Base-by-base conservation (phyloP, 805 yeast genomes). In the fission yeast (Schizosaccharomyces pombe) region DNA sequence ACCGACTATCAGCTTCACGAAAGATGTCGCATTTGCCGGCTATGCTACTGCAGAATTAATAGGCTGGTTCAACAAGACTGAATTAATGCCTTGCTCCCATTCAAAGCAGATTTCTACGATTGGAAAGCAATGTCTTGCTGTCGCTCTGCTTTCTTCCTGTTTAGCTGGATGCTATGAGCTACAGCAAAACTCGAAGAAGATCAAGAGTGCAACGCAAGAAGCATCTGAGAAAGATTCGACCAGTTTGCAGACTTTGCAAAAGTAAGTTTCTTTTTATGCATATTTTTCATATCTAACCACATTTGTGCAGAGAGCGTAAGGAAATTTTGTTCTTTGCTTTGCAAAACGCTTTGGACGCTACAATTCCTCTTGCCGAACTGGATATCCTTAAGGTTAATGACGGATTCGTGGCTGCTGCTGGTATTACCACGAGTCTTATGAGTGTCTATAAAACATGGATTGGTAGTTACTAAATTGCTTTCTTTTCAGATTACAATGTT, bases 331-430 rank as follows among this genome's bases (percentile, higher is more conserved):
- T 16, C 4, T 37, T 37, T 24, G 43, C 43, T 24, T 5, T 37
- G 24, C 43, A 37, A 37, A 37, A 37, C 9, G 43, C 43, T n/a
- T 14, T 37, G 57, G 96, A 87, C 67, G 64, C 76, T 58, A 72
- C 82, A 58, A 80, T 87, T 62, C 94, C 91, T 11, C 69, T 80
- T 63, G 78, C 82, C 66, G 75, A 78, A 55, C 74, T 83, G 66
- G 72, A 75, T 56, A 68, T 71, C 67, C 69, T 82, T 60, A 71
- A 72, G 60, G 70, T 77, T 61, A 76, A 78, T 64, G 95, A 87
- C 61, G 91, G 93, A 53, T 72, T 79, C 47, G 76, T 85, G 53
- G 95, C 94, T 37, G 68, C 79, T 56, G 85, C 91, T 39, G 97
- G 97, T 64, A 74, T 82, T 28, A 68, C 83, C 57, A 85, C 96